phyloP scores from a whole-genome alignment of 331 rosid species.

The Malus hybrid region DNA sequence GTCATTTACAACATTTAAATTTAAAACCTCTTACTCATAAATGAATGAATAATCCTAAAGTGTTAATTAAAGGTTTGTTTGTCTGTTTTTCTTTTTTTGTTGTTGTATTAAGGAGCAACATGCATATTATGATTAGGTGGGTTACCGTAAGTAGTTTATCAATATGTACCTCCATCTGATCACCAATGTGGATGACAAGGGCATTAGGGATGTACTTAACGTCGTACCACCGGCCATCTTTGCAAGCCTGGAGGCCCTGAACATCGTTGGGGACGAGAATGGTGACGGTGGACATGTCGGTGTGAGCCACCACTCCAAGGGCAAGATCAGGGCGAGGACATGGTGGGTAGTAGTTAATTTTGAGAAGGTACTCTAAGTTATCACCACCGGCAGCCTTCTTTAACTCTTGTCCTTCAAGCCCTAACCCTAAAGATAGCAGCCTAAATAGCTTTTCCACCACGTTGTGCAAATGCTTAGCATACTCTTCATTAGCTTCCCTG shows the following conservation, averaged over 20 bases:
- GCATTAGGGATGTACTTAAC: slow-evolving; percentile 64
- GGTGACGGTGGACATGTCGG: slow-evolving; percentile 57
- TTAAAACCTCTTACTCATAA: too few species aligned
- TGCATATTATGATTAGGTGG: too few species aligned
- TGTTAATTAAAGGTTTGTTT: too few species aligned
- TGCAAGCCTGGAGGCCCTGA: slow-evolving; percentile 61
- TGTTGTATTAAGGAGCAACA: too few species aligned
- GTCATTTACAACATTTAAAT: too few species aligned
- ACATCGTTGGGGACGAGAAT: slow-evolving; percentile 61
- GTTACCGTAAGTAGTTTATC: not conserved
- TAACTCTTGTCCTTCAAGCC: slow-evolving; percentile 42
- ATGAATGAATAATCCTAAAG: too few species aligned
- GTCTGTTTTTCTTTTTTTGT: too few species aligned
- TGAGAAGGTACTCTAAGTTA: slow-evolving; percentile 36
- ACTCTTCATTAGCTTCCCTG: slow-evolving; percentile 61
- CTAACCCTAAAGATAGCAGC: slow-evolving; percentile 44
- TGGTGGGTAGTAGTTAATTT: slow-evolving; percentile 78
- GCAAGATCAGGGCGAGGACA: slow-evolving; percentile 71
- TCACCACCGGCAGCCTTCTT: slow-evolving; percentile 48
- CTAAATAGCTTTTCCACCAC: slow-evolving; percentile 47
- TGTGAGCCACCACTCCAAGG: slow-evolving; percentile 60
- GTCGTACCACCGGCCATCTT: slow-evolving; percentile 57
- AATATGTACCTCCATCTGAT: slow-evolving; percentile 1
- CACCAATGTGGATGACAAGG: slow-evolving; percentile 60
- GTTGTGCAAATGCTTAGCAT: slow-evolving; percentile 25